Percentiles rank a stretch among this genome's conserved stretches.
These are phyloP conservation scores for Boletus rubescentipes DNA, from an alignment of 768 basidiomycete species.

Conservation along the genomic window DNA sequence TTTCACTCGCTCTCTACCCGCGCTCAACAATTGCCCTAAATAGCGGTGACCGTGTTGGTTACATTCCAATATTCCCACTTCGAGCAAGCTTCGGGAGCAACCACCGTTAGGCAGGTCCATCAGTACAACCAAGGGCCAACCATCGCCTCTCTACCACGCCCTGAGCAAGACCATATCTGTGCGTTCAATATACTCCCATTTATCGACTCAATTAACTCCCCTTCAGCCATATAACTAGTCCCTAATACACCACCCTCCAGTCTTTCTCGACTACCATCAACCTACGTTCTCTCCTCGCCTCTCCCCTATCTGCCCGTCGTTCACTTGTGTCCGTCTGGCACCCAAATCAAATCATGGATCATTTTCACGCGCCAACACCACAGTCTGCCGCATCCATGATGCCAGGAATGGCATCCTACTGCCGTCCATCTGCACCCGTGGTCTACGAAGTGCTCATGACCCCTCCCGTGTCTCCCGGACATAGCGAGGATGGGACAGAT, in stretches of 20 bases:
- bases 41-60: not conserved
- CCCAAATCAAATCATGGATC: constrained; percentile 24
- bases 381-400: constrained; percentile 12
- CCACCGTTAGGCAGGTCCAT: constrained; percentile 4
- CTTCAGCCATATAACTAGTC: constrained; percentile 7
- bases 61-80: constrained; percentile 14
- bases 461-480: constrained; percentile 64
- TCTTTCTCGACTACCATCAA: constrained; percentile 2
- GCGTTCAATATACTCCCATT: not conserved
- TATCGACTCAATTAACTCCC: constrained; percentile 3
- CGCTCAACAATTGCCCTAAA: not conserved
- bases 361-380: constrained; percentile 23
- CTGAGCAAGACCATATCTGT: constrained; percentile 18
- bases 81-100: constrained; percentile 9
- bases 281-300: not conserved
- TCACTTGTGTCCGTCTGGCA: not conserved
- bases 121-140: constrained; percentile 2
- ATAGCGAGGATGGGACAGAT: constrained; percentile 40
- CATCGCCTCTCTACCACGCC: not conserved
- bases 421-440: constrained; percentile 43
- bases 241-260: not conserved
- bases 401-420: constrained; percentile 19
- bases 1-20: not conserved
- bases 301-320: not conserved
- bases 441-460: constrained; percentile 63